phyloP scores from a whole-genome alignment of 495 filamentous ascomycete genomes.

The Pseudomonodictys pantanalensis region DNA sequence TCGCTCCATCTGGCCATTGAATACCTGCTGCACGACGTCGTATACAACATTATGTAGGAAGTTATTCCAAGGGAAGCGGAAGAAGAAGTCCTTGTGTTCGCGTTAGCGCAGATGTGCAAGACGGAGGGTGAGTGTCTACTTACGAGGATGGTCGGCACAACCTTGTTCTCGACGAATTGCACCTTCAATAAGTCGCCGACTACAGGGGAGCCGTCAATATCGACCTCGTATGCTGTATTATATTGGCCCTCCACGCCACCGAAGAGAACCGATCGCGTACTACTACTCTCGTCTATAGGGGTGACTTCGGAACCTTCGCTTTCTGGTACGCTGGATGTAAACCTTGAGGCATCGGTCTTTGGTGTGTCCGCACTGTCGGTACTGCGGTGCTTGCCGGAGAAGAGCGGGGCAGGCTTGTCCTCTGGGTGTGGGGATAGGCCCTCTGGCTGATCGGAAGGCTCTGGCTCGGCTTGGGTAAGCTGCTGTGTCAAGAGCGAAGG shows the following conservation, averaged over 20 bases:
- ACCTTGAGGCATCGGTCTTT: slow-evolving; percentile 16
- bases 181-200: slow-evolving; percentile 98
- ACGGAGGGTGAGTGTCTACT: slow-evolving; percentile 38
- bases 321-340: slow-evolving; percentile 16
- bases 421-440: slow-evolving; percentile 56
- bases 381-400: slow-evolving; percentile 41
- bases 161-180: slow-evolving; percentile 88
- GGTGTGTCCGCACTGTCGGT: neutral
- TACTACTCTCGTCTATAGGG: slow-evolving; percentile 32
- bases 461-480: slow-evolving; percentile 28
- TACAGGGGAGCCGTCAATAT: slow-evolving; percentile 72
- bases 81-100: slow-evolving; percentile 78
- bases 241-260: slow-evolving; percentile 25
- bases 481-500: slow-evolving; percentile 31
- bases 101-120: slow-evolving; percentile 3
- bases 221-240: slow-evolving; percentile 54
- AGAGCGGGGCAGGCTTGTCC: slow-evolving; percentile 68
- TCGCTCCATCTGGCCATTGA: slow-evolving; percentile 96
- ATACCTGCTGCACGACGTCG: slow-evolving; percentile 98
- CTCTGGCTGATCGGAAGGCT: slow-evolving; percentile 20
- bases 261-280: slow-evolving; percentile 28
- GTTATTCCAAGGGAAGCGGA: slow-evolving; percentile 99
- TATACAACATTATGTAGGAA: slow-evolving; percentile 99
- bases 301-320: slow-evolving; percentile 34
- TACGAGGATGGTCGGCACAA: slow-evolving; percentile 94